Conservation (phyloP, 805 yeast species). For the Sugiyamaella qingdaonensis region DNA sequence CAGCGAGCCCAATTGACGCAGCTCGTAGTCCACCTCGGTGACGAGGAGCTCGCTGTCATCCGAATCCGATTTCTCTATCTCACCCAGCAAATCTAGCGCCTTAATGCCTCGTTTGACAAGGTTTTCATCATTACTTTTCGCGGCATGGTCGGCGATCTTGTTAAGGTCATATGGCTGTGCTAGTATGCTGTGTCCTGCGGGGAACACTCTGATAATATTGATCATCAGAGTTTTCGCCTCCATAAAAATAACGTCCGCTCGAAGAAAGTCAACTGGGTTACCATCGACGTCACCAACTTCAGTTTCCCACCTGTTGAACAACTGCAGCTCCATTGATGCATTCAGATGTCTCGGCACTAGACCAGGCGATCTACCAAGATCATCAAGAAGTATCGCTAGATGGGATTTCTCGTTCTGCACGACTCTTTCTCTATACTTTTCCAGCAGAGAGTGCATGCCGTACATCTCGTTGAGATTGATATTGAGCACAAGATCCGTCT, state of each 20-base stretch:
- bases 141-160: constrained; percentile 32
- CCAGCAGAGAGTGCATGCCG: constrained; percentile 34
- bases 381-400: constrained; percentile 26
- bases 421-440: constrained; percentile 26
- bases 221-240: constrained; percentile 34
- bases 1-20: constrained; percentile 32
- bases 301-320: constrained; percentile 33
- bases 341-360: constrained; percentile 29
- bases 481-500: constrained; percentile 30
- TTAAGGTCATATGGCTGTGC: constrained; percentile 28
- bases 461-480: constrained; percentile 34
- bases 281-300: constrained; percentile 27
- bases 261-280: constrained; percentile 24
- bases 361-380: constrained; percentile 31
- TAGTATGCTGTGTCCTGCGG: constrained; percentile 24
- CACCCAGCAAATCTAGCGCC: constrained; percentile 30
- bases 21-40: constrained; percentile 33
- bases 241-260: constrained; percentile 32
- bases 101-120: constrained; percentile 32
- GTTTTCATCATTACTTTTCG: constrained; percentile 26
- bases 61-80: constrained; percentile 21
- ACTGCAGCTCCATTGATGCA: constrained; percentile 30
- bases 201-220: constrained; percentile 35
- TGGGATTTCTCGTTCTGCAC: constrained; percentile 19
- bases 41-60: constrained; percentile 29